Evolutionary conservation across 2,329 filamentous ascomycete genomes (phyloP).

Genomic region (Didymella sp.): DNA sequence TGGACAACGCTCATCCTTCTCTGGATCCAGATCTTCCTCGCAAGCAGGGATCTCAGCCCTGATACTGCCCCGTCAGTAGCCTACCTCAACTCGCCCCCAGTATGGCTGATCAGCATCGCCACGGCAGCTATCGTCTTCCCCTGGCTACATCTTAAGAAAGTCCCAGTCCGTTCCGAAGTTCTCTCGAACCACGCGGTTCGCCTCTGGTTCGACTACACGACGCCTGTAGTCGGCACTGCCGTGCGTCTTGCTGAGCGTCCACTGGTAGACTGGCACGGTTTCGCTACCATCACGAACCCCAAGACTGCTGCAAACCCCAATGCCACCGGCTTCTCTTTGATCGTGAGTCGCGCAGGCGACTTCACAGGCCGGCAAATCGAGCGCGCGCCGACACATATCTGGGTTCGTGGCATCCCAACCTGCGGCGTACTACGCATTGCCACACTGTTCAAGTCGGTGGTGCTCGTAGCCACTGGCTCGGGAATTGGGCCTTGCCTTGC

Average conservation of each 20-base stretch:
- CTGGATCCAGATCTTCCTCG: conserved; percentile 43
- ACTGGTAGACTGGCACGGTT: conserved; percentile 50
- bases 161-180: conserved; percentile 69
- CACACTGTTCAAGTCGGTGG: conserved; percentile 45
- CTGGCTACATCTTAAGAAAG: conserved; percentile 75
- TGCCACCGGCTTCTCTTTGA: conserved; percentile 43
- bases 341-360: conserved; percentile 50
- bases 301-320: conserved; percentile 11
- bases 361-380: conserved; percentile 47
- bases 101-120: conserved; percentile 74
- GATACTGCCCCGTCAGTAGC: conserved; percentile 29
- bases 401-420: conserved; percentile 47
- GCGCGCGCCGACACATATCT: conserved; percentile 44
- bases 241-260: conserved; percentile 44
- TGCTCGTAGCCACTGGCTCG: conserved; percentile 50
- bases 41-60: conserved; percentile 34
- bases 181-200: conserved; percentile 77
- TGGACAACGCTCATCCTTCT: conserved; percentile 48
- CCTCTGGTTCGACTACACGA: conserved; percentile 60
- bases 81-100: conserved; percentile 42
- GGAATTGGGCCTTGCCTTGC: conserved; percentile 53
- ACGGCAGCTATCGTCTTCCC: conserved; percentile 74
- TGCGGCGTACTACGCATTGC: conserved; percentile 49
- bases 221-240: conserved; percentile 41
- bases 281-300: conserved; percentile 50